phyloP scores from a whole-genome alignment of 2,329 filamentous ascomycete genomes.

The Knoxdaviesia proteae region DNA sequence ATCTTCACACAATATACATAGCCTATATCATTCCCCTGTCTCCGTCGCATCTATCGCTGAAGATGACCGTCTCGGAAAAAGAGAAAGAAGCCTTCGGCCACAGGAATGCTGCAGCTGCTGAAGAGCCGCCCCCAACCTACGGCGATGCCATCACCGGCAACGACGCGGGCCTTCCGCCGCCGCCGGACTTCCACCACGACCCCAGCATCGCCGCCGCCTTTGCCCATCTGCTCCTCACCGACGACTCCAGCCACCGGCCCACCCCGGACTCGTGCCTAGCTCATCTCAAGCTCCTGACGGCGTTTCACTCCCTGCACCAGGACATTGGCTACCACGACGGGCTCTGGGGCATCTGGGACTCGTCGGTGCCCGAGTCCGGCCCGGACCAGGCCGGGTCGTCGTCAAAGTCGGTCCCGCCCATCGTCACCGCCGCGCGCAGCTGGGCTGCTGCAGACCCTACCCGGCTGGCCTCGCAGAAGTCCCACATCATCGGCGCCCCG shows the following conservation, averaged over 20 bases:
- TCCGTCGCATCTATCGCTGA: no score
- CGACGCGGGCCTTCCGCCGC: not conserved
- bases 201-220: not conserved
- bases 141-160: not conserved
- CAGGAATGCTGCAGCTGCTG: no score
- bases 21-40: no score
- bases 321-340: constrained; percentile 44
- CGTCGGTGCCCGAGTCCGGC: constrained; percentile 9
- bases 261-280: constrained; percentile 37
- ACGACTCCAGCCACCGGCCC: constrained; percentile 1
- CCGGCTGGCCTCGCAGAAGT: no score
- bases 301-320: constrained; percentile 46
- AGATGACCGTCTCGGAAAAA: no score
- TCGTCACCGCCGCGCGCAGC: no score
- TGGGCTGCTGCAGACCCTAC: no score
- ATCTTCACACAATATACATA: no score
- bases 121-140: no score
- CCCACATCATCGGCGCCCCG: not conserved
- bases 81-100: no score
- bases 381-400: not conserved
- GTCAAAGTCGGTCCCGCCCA: no score
- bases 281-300: constrained; percentile 53
- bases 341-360: constrained; percentile 41
- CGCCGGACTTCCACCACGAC: not conserved
- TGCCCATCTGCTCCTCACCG: constrained; percentile 1